phyloP scores from a whole-genome alignment of 306 rosid species.

The Prunus mume region DNA sequence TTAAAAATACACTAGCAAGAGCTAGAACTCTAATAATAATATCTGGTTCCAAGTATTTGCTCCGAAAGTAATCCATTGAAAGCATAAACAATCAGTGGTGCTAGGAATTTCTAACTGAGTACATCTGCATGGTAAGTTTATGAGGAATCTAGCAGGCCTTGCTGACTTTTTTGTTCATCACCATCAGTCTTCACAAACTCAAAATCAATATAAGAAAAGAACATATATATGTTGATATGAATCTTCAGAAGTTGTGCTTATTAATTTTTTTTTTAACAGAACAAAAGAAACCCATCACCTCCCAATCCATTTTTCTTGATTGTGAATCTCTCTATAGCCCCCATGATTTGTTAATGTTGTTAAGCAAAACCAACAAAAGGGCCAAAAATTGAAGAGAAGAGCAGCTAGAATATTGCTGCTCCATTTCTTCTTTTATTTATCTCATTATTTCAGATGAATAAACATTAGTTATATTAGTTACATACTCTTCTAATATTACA shows the following conservation, averaged over 20 bases:
- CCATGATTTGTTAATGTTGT: not conserved
- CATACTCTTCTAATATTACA: not conserved
- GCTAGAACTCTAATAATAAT: no score
- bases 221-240: not conserved
- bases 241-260: no score
- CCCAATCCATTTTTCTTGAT: not conserved
- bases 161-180: not conserved
- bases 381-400: slow-evolving; percentile 8
- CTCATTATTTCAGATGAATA: slow-evolving; percentile 11
- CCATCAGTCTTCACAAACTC: not conserved
- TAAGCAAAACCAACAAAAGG: not conserved
- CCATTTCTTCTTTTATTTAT: slow-evolving; percentile 16
- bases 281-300: no score
- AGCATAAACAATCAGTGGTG: no score
- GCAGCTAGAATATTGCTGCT: not conserved
- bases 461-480: slow-evolving; percentile 6
- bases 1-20: no score
- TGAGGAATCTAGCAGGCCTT: no score
- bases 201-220: not conserved
- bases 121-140: no score
- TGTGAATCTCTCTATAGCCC: not conserved
- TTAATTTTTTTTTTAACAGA: no score
- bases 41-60: no score
- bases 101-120: no score
- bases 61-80: no score